Percentiles rank a stretch among this genome's conserved stretches.
Conservation (phyloP, 2,329 filamentous ascomycete species). For the Hypoxylon sp. region DNA sequence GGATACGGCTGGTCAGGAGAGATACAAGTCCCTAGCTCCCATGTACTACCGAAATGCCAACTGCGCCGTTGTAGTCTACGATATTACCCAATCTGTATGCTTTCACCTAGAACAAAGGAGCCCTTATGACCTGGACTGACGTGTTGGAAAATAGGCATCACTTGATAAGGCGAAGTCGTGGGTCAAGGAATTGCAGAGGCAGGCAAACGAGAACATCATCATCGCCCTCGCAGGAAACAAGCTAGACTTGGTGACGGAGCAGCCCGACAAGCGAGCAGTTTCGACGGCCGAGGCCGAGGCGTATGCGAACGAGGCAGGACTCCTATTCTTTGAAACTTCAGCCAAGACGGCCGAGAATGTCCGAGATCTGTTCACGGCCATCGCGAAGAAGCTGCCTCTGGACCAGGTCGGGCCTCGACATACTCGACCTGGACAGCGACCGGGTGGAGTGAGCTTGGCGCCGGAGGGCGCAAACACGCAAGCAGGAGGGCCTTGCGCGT, state of each 20-base stretch:
- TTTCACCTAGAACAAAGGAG: constrained; percentile 15
- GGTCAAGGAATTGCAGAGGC: constrained; percentile 98
- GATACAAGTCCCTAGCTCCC: constrained; percentile 97
- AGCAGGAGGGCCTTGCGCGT: constrained; percentile 62
- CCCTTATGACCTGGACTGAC: constrained; percentile 36
- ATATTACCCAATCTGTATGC: constrained; percentile 97
- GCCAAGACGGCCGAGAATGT: constrained; percentile 98
- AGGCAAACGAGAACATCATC: constrained; percentile 99
- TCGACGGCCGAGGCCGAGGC: constrained; percentile 88
- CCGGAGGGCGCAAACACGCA: constrained; percentile 66
- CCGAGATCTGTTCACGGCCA: constrained; percentile 92
- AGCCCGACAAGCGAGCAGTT: constrained; percentile 95
- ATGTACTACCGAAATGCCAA: constrained; percentile 99
- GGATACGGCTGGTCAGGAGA: constrained; percentile 97
- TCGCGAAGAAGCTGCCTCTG: constrained; percentile 95
- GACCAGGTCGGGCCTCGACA: constrained; percentile 95
- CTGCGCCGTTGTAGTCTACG: constrained; percentile 98
- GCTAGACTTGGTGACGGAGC: constrained; percentile 91
- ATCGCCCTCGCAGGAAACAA: constrained; percentile 98
- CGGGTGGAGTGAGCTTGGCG: constrained; percentile 62
- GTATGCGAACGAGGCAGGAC: constrained; percentile 90
- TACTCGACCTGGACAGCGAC: constrained; percentile 70
- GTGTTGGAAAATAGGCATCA: constrained; percentile 70
- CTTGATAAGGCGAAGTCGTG: constrained; percentile 99
- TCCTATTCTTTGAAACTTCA: constrained; percentile 98